Evolutionary conservation across 2,329 filamentous ascomycete species (phyloP).

Genomic region (Cladobotryum mycophilum): DNA sequence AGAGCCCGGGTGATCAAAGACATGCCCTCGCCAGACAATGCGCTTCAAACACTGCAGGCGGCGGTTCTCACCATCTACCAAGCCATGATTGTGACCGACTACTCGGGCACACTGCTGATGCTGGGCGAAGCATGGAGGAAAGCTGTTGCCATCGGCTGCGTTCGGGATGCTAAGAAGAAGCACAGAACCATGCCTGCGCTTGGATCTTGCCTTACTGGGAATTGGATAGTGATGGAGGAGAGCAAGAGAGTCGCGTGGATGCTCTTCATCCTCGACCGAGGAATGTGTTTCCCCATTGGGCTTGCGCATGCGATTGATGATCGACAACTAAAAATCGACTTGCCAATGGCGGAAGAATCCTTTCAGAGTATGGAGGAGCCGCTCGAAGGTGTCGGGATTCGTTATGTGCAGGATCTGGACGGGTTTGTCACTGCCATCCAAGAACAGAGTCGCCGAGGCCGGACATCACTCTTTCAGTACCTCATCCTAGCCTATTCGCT

Average conservation of each 20-base stretch:
- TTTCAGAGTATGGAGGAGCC: constrained; percentile 14
- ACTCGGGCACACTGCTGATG: constrained; percentile 14
- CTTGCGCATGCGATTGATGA: constrained; percentile 20
- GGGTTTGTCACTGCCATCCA: constrained; percentile 15
- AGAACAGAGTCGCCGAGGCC: constrained; percentile 6
- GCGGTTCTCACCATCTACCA: constrained; percentile 18
- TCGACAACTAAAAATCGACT: constrained; percentile 15
- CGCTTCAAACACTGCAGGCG: constrained; percentile 17
- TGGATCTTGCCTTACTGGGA: background rate
- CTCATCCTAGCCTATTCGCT: constrained; percentile 18
- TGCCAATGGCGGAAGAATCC: constrained; percentile 17
- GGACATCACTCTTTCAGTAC: constrained; percentile 15
- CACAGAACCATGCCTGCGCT: constrained; percentile 10
- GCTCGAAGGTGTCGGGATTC: background rate
- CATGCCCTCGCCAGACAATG: constrained; percentile 12
- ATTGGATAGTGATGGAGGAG: constrained; percentile 19
- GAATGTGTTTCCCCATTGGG: constrained; percentile 20
- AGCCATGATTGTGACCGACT: constrained; percentile 15
- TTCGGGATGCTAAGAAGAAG: constrained; percentile 8
- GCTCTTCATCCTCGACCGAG: constrained; percentile 20
- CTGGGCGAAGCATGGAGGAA: constrained; percentile 21
- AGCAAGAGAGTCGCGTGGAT: constrained; percentile 17
- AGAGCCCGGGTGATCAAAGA: constrained; percentile 13
- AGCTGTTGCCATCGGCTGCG: constrained; percentile 17
- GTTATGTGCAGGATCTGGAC: constrained; percentile 13